phyloP scores from a whole-genome alignment of 2,329 filamentous ascomycete genomes.

The Cladosporium velox region DNA sequence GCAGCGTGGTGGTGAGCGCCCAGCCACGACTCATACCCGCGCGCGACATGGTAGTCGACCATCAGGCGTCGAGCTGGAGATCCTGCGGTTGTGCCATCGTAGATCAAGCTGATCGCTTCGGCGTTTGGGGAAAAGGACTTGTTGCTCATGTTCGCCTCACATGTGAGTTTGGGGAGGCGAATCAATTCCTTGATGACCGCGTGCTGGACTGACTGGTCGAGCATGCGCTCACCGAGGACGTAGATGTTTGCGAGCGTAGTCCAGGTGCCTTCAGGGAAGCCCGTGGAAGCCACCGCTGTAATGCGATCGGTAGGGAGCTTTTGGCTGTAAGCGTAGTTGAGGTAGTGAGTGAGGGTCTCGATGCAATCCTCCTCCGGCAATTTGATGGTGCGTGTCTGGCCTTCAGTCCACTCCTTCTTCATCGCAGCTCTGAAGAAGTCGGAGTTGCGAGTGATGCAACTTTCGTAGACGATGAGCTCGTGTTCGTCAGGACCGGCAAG shows the following conservation, averaged over 20 bases:
- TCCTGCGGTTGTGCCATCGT: neutral
- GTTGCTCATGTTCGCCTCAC: neutral
- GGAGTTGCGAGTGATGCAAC: neutral
- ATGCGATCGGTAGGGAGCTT: neutral
- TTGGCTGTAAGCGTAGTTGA: neutral
- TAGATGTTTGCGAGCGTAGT: neutral
- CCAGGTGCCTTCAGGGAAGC: neutral
- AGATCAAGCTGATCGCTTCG: neutral
- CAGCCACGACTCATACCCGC: no score
- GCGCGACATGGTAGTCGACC: neutral
- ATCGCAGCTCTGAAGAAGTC: neutral
- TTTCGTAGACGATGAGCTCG: neutral
- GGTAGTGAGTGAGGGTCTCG: neutral
- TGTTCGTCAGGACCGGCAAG: neutral
- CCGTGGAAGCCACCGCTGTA: neutral
- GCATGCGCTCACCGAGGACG: neutral
- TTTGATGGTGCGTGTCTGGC: neutral
- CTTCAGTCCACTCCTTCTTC: neutral
- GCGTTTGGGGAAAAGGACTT: neutral
- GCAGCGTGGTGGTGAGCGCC: neutral
- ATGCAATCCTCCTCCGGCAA: neutral
- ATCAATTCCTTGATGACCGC: neutral
- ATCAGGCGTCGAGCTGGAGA: neutral
- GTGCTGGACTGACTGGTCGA: neutral
- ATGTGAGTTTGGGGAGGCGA: neutral